Conservation (phyloP, 2,329 filamentous ascomycete genomes). For the Zarea fungicola region DNA sequence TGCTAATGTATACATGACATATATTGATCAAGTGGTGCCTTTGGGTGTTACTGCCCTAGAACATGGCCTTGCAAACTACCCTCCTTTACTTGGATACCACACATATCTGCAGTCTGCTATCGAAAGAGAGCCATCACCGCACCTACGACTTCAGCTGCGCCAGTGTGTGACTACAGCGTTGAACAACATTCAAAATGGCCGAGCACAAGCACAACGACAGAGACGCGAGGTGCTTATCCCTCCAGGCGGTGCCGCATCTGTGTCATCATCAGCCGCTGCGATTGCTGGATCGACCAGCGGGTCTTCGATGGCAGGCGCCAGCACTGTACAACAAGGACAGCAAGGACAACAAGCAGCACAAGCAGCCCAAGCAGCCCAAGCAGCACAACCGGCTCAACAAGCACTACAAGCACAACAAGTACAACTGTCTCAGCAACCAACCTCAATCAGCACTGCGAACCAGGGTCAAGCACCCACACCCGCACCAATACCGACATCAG, state of each 20-base stretch:
- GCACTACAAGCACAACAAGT: neutral
- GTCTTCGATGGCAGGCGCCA: neutral
- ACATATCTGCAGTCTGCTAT: constrained; percentile 46
- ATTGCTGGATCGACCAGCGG: constrained; percentile 1
- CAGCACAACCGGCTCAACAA: neutral
- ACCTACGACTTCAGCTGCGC: constrained; percentile 44
- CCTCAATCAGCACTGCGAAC: neutral
- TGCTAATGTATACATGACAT: constrained; percentile 38
- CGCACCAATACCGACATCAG: constrained; percentile 3
- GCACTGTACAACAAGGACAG: constrained; percentile 1
- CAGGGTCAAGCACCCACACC: constrained; percentile 4
- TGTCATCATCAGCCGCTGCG: neutral
- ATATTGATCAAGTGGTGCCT: constrained; percentile 50
- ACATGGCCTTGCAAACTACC: constrained; percentile 41
- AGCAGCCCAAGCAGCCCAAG: constrained; percentile 1
- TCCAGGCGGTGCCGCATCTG: neutral
- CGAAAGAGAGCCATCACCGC: constrained; percentile 44
- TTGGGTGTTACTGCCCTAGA: constrained; percentile 44
- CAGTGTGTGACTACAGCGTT: constrained; percentile 44
- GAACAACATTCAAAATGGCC: constrained; percentile 34
- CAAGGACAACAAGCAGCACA: neutral
- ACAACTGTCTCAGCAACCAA: too few relatives aligned
- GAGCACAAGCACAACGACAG: neutral
- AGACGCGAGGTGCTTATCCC: neutral
- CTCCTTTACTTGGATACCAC: constrained; percentile 44